phyloP scores from a whole-genome alignment of 2,329 filamentous ascomycete species.

The Colletotrichum sp. region DNA sequence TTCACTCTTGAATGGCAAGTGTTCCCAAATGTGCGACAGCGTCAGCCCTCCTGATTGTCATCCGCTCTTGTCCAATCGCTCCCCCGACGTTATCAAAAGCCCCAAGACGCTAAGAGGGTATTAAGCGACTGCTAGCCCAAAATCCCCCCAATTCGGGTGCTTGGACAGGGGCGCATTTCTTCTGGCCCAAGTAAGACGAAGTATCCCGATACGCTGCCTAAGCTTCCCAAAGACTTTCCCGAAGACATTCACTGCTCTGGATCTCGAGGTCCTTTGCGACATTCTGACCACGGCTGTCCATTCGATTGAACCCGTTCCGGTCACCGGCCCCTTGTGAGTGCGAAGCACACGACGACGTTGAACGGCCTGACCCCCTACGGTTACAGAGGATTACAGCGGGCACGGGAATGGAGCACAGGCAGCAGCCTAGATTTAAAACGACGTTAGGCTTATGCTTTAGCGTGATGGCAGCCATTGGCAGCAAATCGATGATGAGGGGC shows the following conservation, averaged over 20 bases:
- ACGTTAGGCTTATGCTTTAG: background rate
- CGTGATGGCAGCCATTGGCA: background rate
- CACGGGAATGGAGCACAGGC: background rate
- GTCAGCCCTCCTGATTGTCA: background rate
- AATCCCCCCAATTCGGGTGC: background rate
- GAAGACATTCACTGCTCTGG: background rate
- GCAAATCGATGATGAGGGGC: background rate
- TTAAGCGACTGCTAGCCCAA: background rate
- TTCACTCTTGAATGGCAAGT: background rate
- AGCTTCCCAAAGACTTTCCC: background rate
- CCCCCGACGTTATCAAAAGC: background rate
- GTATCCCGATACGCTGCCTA: background rate
- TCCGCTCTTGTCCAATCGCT: background rate
- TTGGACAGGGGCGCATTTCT: background rate
- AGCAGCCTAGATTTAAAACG: background rate
- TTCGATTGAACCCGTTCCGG: accelerated
- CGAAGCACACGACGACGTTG: background rate
- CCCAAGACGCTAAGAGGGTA: background rate
- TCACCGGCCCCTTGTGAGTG: background rate
- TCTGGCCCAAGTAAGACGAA: background rate
- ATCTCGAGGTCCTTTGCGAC: background rate
- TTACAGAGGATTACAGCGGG: background rate
- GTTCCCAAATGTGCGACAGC: background rate
- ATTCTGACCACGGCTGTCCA: background rate
- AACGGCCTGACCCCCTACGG: background rate